These are phyloP conservation scores for Tulasnella sp. DNA, from an alignment of 768 basidiomycete genomes.

Conservation along the genomic window DNA sequence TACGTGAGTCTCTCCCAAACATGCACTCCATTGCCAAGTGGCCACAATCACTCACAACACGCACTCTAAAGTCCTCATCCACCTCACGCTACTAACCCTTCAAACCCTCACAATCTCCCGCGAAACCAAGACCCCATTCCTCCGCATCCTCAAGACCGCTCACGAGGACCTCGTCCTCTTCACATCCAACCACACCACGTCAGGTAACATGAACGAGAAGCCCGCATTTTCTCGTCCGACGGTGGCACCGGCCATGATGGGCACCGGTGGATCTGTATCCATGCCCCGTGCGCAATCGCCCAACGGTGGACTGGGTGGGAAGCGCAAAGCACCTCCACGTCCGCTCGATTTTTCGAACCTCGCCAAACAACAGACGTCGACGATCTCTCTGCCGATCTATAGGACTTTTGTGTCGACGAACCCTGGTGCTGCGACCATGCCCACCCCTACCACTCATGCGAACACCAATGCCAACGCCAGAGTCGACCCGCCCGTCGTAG, in stretches of 20 bases:
- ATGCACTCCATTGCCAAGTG: no score
- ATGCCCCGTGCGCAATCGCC: no score
- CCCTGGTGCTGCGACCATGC: not conserved
- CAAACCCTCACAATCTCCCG: not conserved
- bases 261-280: no score
- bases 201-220: not conserved
- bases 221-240: not conserved
- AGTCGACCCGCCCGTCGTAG: not conserved
- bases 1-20: not conserved
- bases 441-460: no score
- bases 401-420: not conserved
- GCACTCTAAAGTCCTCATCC: not conserved
- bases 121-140: not conserved
- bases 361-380: not conserved
- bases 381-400: not conserved
- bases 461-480: not conserved
- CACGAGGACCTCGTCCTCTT: not conserved
- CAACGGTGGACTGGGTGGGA: no score
- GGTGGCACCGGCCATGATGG: not conserved
- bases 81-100: constrained; percentile 2
- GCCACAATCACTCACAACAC: not conserved
- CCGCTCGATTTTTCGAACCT: constrained; percentile 5
- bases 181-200: not conserved
- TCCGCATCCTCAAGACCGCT: not conserved
- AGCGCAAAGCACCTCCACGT: constrained; percentile 4